A percentile compares a stretch with the other conserved stretches of the same genome.
Conservation (phyloP, 176 grass and related monocot species). For the Triticum urartu region DNA sequence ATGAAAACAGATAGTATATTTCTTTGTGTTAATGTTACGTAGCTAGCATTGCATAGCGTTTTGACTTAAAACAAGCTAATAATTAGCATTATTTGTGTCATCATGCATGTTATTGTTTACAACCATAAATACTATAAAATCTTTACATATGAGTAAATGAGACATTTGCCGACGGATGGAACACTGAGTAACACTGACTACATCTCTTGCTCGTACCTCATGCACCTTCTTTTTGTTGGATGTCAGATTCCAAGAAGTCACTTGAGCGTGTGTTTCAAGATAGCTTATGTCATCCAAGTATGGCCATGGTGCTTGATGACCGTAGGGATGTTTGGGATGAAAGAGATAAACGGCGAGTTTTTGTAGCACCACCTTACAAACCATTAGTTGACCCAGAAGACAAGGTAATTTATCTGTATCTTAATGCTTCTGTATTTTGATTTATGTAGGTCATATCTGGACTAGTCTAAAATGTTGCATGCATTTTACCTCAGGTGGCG, state of each 20-base stretch:
- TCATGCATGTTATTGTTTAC: background rate
- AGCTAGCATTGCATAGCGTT: too few species aligned
- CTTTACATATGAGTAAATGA: background rate
- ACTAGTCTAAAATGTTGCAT: background rate
- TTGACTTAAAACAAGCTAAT: background rate
- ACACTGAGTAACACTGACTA: background rate
- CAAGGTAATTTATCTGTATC: constrained; percentile 33
- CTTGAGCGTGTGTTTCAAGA: constrained; percentile 60
- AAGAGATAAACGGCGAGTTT: constrained; percentile 61
- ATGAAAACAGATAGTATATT: too few species aligned
- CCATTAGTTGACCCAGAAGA: constrained; percentile 51
- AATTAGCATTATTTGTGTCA: background rate
- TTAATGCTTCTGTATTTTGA: background rate
- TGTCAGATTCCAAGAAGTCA: constrained; percentile 50
- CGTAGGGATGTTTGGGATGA: constrained; percentile 57
- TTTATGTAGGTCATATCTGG: background rate
- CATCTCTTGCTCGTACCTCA: too few species aligned
- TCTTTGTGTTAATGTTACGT: too few species aligned
- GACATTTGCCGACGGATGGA: too few species aligned
- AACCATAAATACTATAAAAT: background rate
- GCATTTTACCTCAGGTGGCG: background rate
- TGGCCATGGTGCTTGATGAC: constrained; percentile 78
- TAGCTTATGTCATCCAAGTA: constrained; percentile 62
- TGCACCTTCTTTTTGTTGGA: background rate
- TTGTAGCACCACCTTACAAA: constrained; percentile 53